Base-by-base conservation (phyloP, 2,329 filamentous ascomycete genomes). In the Ambrosiella beaveri region DNA sequence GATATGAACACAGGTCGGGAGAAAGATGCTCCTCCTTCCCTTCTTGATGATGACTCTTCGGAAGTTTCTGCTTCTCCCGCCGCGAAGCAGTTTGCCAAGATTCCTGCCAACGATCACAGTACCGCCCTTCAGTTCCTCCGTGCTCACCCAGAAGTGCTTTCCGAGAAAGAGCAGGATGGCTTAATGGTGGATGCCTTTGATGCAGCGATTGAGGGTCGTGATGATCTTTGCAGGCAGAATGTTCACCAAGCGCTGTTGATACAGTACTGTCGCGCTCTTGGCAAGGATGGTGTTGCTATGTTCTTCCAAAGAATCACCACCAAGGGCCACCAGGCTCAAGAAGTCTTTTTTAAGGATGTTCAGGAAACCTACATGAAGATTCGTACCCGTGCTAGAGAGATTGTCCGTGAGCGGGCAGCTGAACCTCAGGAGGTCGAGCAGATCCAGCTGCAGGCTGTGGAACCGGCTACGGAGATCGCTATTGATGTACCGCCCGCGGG, bases 241-340 rank as follows among this genome's bases (percentile, higher is more conserved):
- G 89, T 98, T 19, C 93, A 98, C 71, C 90, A 97, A 68, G 91
- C 86, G 2, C 76, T 97, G 13, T 76, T 98, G 11, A 73, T 98
- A 45, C 93, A 98, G 69, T 98, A 98, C 74, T 98, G 93, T 72
- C 82, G 91, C 8, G 85, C 88, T 47, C 77, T 98, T 6, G 90
- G 91, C 61, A 82, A 81, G 63, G 88, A 97, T 65, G 91, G 91
- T 19, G 89, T 96, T 7, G 79, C 81, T 5, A 73, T 97, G 37
- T 98, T 98, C 76, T 98, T 98, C 79, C 95, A 93, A 73, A 85
- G 91, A 59, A 90, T 98, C 69, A 93, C 86, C 19, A 95, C 86
- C 2, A 82, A 81, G 64, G 87, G 85, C 38, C 91, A 98, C 71
- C 85, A 95, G 71, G 94, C 93, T 6, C 84, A 86, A 65, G 88